Conservation (phyloP, 1,284 basidiomycete species). For the Chalciporus sp. region DNA sequence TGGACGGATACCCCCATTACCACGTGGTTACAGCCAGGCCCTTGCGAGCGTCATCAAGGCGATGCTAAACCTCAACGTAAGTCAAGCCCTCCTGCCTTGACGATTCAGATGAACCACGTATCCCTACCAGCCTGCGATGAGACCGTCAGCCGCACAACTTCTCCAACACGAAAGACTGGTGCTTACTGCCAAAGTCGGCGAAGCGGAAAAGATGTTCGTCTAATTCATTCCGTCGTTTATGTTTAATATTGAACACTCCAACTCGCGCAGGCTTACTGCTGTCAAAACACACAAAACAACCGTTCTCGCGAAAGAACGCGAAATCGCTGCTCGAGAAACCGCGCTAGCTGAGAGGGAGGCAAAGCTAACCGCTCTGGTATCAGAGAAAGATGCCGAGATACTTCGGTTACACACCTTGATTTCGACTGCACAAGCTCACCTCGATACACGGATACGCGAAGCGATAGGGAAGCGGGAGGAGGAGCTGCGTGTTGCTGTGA, state of each 20-base stretch:
- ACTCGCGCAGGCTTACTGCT: slow-evolving; percentile 49
- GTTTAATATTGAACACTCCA: neutral
- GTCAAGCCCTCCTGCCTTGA: slow-evolving; percentile 27
- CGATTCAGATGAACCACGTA: neutral
- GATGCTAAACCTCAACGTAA: slow-evolving; percentile 85
- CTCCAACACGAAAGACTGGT: slow-evolving; percentile 77
- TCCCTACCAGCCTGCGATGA: slow-evolving; percentile 68
- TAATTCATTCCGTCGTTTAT: neutral
- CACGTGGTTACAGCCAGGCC: slow-evolving; percentile 77
- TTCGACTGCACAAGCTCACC: slow-evolving; percentile 38
- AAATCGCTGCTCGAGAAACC: slow-evolving; percentile 61
- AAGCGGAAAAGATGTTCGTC: slow-evolving; percentile 79
- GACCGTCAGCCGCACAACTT: slow-evolving; percentile 78
- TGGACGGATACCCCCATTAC: slow-evolving; percentile 84
- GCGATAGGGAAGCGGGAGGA: slow-evolving; percentile 67
- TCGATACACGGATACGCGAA: slow-evolving; percentile 58
- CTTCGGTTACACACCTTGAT: slow-evolving; percentile 48
- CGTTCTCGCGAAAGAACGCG: slow-evolving; percentile 60
- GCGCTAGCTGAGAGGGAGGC: slow-evolving; percentile 57
- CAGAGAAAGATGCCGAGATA: slow-evolving; percentile 63
- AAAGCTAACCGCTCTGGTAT: slow-evolving; percentile 46
- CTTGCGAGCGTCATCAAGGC: slow-evolving; percentile 77
- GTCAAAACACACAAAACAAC: slow-evolving; percentile 64
- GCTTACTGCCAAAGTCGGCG: slow-evolving; percentile 71
- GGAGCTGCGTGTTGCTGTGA: slow-evolving; percentile 63